Conservation (phyloP, 2,329 filamentous ascomycete species). For the Mycosphaerella arachidis region DNA sequence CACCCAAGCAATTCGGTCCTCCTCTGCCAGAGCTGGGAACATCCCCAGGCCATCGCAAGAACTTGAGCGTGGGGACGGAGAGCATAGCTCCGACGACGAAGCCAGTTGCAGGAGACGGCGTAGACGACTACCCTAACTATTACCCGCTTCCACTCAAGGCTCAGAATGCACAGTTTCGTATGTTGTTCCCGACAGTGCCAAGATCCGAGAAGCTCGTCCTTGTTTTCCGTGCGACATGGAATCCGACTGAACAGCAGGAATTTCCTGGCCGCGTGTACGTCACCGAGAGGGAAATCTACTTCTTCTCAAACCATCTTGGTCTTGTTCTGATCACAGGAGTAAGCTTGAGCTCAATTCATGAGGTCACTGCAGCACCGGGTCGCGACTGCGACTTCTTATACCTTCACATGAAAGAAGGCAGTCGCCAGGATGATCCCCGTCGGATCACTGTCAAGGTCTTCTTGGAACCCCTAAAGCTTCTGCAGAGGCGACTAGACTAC, state of each 20-base stretch:
- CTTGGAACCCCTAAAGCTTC: constrained; percentile 75
- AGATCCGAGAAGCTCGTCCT: constrained; percentile 77
- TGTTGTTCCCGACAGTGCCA: constrained; percentile 79
- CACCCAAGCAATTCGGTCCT: constrained; percentile 9
- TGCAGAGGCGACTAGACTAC: constrained; percentile 80
- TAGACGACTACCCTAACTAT: constrained; percentile 61
- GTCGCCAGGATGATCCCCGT: constrained; percentile 60
- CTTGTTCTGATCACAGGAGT: constrained; percentile 79
- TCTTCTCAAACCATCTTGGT: constrained; percentile 92
- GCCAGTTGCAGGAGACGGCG: constrained; percentile 20
- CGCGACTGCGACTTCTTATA: constrained; percentile 91
- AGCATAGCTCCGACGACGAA: constrained; percentile 11
- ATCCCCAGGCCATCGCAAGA: constrained; percentile 28
- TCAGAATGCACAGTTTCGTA: constrained; percentile 88
- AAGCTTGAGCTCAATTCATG: constrained; percentile 69
- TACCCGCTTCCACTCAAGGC: constrained; percentile 70
- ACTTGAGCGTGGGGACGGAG: constrained; percentile 23
- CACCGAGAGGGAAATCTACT: constrained; percentile 82
- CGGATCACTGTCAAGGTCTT: constrained; percentile 89
- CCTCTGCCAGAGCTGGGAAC: constrained; percentile 3
- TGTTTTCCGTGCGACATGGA: constrained; percentile 91
- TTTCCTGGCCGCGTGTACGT: constrained; percentile 85
- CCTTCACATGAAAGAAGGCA: constrained; percentile 64
- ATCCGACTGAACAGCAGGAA: constrained; percentile 67
- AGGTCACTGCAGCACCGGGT: constrained; percentile 85